Evolutionary conservation across 208 protist genomes (phyloP), one percentile per base, ranked within the genome.

Genomic region (Trypanosoma theileri): DNA sequence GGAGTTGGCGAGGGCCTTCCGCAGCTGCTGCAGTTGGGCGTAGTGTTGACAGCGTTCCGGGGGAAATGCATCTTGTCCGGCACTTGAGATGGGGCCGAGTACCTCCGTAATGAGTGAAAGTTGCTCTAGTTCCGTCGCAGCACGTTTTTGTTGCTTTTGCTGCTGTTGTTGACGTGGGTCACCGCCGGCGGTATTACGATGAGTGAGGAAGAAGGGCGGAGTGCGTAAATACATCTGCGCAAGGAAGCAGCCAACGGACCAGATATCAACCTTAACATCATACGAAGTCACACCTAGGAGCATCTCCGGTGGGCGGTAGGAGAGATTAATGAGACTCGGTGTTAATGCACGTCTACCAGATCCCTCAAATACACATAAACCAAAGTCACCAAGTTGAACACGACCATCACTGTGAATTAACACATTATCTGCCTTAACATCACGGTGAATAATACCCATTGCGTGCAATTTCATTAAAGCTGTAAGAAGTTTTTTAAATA

Each of bases 261-360:
- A 98, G 21, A 98, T 78, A 71, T 98, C 96, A 0, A 98, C 88
- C 55, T 92, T 89, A 17, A 75, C 77, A 59, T 89, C 86, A 80
- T 98, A 98, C 40, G 72, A 59, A 24, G 65, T 77, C 26, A 75
- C 80, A 17, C 96, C 95, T 28, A 98, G 81, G 12, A 98, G 77
- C 84, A 99, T 96, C 77, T 99, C 96, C n/a, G 96, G 96, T 10
- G 97, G 91, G 4, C 96, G 83, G 75, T 98, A 99, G 74, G 91
- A 92, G 24, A 98, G 77, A n/a, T 97, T 98, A 53, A 97, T 93
- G 60, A 98, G 96, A 66, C 91, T 92, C 19, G 87, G 94, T n/a
- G 94, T 97, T 54, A 89, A 64, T 31, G 75, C 79, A 26, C 77
- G 77, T 21, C 66, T 48, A 8, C 75, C 81, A 6, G 59, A 68